A percentile compares a stretch with the other conserved stretches of the same genome.
Evolutionary conservation across 2,329 filamentous ascomycete genomes (phyloP).

Genomic region (Penicillium sp.): DNA sequence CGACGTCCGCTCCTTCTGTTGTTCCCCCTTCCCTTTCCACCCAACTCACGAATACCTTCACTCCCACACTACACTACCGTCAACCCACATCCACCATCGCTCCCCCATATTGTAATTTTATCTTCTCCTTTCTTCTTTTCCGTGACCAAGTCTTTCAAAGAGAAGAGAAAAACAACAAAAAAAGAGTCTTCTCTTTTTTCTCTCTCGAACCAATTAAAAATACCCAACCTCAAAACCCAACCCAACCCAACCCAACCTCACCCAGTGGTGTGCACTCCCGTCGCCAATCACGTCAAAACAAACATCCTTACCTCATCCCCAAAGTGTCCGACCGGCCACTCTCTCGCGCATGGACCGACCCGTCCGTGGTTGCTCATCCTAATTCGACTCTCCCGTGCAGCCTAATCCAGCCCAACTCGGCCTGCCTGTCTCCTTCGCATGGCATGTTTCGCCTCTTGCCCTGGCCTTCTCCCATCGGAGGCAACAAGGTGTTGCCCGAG

Average conservation of each 20-base stretch:
- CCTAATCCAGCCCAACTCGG: constrained; percentile 5
- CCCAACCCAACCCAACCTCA: no score
- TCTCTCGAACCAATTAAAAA: background rate
- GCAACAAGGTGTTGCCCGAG: constrained; percentile 41
- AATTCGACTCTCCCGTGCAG: background rate
- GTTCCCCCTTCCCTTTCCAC: constrained; percentile 6
- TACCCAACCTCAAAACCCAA: no score
- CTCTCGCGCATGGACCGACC: constrained; percentile 13
- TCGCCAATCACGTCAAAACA: background rate
- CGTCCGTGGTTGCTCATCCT: constrained; percentile 1
- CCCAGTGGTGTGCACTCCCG: background rate
- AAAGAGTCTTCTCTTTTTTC: background rate
- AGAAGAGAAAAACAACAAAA: background rate
- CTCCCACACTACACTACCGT: background rate
- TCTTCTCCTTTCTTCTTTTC: background rate
- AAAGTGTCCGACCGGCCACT: background rate
- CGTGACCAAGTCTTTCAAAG: background rate
- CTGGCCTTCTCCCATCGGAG: constrained; percentile 42
- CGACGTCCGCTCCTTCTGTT: constrained; percentile 24
- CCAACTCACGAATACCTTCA: background rate
- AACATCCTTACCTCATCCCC: constrained; percentile 1
- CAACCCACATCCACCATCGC: constrained; percentile 2
- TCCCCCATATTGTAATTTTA: constrained; percentile 2
- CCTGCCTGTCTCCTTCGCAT: constrained; percentile 32
- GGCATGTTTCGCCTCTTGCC: constrained; percentile 46